These are phyloP conservation scores for Pythium angustatum DNA, from an alignment of 352 stramenopile species.

Conservation along the genomic window DNA sequence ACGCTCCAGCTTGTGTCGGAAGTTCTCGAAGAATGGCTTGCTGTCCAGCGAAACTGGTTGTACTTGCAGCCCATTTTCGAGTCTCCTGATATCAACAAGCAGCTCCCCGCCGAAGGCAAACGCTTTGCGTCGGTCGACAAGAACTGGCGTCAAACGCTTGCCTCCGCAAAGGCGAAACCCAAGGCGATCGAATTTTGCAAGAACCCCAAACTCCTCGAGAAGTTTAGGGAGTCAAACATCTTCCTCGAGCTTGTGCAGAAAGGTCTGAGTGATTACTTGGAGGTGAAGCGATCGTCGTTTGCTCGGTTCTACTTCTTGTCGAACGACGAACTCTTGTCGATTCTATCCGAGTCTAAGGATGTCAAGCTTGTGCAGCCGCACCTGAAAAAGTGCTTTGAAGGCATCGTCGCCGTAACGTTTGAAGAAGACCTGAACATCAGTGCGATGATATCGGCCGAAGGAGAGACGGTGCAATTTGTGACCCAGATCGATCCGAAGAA, in stretches of 20 bases:
- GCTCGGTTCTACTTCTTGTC: constrained; percentile 94
- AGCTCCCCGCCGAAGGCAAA: constrained; percentile 93
- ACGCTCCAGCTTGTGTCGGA: constrained; percentile 92
- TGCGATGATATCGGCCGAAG: constrained; percentile 92
- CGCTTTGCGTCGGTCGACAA: constrained; percentile 95
- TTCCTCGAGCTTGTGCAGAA: constrained; percentile 94
- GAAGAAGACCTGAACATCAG: constrained; percentile 90
- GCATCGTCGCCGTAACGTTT: constrained; percentile 89
- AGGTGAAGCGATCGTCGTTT: constrained; percentile 92
- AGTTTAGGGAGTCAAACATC: constrained; percentile 93
- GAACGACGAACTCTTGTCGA: constrained; percentile 93
- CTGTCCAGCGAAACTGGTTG: constrained; percentile 94
- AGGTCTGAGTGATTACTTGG: constrained; percentile 90
- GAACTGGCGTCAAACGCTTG: constrained; percentile 93
- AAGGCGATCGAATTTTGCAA: constrained; percentile 93
- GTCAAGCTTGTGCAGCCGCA: constrained; percentile 92
- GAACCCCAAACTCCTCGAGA: constrained; percentile 90
- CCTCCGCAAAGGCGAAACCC: constrained; percentile 84
- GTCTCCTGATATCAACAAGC: constrained; percentile 95
- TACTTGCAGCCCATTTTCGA: constrained; percentile 97
- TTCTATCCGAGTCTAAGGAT: constrained; percentile 93
- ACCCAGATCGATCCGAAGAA: constrained; percentile 86
- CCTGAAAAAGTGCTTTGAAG: constrained; percentile 95
- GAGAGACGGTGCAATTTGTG: constrained; percentile 85
- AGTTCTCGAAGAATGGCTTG: constrained; percentile 94